These are phyloP conservation scores for Aphanocladium album DNA, from an alignment of 2,329 filamentous ascomycete genomes.

Conservation along the genomic window DNA sequence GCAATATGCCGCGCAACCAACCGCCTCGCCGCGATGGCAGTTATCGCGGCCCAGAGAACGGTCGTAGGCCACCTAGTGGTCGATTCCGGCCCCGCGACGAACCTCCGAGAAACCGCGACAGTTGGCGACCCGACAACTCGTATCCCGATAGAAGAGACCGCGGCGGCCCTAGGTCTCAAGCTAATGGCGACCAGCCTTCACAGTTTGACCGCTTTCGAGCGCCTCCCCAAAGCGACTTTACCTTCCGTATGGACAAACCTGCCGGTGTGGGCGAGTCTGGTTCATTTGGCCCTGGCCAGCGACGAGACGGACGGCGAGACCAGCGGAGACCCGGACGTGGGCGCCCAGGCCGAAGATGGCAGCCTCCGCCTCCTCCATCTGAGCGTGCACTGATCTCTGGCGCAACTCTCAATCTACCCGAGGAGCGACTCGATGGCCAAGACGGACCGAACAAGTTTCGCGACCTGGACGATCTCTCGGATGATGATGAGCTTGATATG, in stretches of 20 bases:
- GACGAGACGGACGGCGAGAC: constrained; percentile 20
- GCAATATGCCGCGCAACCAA: constrained; percentile 9
- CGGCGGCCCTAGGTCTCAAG: neutral
- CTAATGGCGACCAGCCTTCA: neutral
- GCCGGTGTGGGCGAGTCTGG: constrained; percentile 38
- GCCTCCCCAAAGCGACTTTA: constrained; percentile 46
- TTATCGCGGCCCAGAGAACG: neutral
- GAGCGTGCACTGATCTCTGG: constrained; percentile 47
- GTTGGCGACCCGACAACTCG: constrained; percentile 12
- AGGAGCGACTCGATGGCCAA: constrained; percentile 42
- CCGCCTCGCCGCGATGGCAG: constrained; percentile 10
- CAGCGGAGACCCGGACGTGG: constrained; percentile 22
- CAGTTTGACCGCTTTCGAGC: constrained; percentile 25
- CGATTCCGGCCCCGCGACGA: constrained; percentile 7
- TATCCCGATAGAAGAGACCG: neutral
- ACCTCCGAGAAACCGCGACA: constrained; percentile 7
- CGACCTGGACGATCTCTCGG: constrained; percentile 53
- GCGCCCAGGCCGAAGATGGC: constrained; percentile 26
- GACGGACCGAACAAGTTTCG: constrained; percentile 47
- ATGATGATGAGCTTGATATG: constrained; percentile 61
- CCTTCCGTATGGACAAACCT: constrained; percentile 50
- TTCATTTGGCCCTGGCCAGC: constrained; percentile 14
- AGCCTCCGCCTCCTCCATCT: constrained; percentile 36
- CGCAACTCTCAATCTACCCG: constrained; percentile 35
- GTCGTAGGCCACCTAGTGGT: neutral